Evolutionary conservation across 208 protist genomes (phyloP).

Genomic region (Novymonas esmeraldas): DNA sequence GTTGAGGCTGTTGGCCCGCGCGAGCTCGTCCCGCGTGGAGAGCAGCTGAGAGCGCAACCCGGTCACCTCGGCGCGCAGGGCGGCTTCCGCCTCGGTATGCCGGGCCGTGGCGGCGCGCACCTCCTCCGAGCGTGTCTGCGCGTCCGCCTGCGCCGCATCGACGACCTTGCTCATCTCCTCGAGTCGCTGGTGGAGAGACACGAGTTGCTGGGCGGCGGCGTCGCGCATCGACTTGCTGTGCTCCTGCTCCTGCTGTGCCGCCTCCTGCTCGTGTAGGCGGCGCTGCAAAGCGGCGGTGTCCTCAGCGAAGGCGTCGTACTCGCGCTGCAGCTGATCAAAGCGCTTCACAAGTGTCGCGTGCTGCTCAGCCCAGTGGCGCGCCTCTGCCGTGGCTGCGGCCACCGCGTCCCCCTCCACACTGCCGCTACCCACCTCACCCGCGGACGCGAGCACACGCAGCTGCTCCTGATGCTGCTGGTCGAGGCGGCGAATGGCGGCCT

Average conservation of each 20-base stretch:
- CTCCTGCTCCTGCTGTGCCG: conserved; percentile 19
- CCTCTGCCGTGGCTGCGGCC: not conserved
- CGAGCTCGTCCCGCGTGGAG: conserved; percentile 21
- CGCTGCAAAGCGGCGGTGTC: conserved; percentile 32
- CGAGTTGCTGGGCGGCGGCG: conserved; percentile 31
- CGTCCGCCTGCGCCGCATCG: conserved; percentile 37
- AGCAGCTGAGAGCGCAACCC: conserved; percentile 24
- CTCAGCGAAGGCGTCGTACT: conserved; percentile 41
- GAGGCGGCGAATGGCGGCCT: conserved; percentile 21
- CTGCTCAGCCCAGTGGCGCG: conserved; percentile 34
- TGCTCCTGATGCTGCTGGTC: conserved; percentile 34
- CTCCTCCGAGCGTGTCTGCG: conserved; percentile 15
- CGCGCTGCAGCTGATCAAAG: conserved; percentile 52
- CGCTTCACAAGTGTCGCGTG: conserved; percentile 39
- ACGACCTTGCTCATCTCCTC: conserved; percentile 34
- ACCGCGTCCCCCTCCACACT: not conserved
- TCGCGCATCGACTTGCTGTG: conserved; percentile 28
- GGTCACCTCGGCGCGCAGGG: conserved; percentile 11
- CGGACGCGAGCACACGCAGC: conserved; percentile 1
- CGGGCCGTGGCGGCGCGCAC: conserved; percentile 14
- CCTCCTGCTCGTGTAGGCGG: conserved; percentile 25
- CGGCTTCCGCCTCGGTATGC: conserved; percentile 8
- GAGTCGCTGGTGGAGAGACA: conserved; percentile 22
- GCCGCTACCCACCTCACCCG: not conserved
- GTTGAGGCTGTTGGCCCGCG: conserved; percentile 29